phyloP scores from a whole-genome alignment of 345 rosid genomes.

The Litchi chinensis region DNA sequence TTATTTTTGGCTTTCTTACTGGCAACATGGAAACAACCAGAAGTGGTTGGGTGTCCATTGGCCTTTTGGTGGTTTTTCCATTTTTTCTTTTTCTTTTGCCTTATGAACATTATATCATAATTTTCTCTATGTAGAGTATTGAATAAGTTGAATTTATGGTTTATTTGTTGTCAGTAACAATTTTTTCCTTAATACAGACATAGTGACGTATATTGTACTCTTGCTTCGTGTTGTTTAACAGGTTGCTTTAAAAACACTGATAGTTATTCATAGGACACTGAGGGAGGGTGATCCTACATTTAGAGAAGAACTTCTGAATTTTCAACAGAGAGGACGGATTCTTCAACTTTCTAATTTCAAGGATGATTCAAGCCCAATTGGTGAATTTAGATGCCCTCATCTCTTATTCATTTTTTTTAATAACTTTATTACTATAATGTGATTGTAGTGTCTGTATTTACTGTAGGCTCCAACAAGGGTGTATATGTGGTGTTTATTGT shows the following conservation, averaged over 20 bases:
- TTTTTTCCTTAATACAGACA: neutral
- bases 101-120: neutral
- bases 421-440: constrained; percentile 7
- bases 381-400: constrained; percentile 32
- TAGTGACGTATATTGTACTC: neutral
- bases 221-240: constrained; percentile 24
- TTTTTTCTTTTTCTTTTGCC: neutral
- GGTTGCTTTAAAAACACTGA: constrained; percentile 92
- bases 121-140: neutral
- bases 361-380: constrained; percentile 98
- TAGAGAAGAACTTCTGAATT: constrained; percentile 82
- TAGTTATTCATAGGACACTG: constrained; percentile 84
- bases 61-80: constrained; percentile 1
- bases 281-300: constrained; percentile 98
- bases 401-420: neutral
- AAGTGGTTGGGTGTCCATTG: neutral
- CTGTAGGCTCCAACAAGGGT: neutral
- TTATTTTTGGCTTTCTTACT: neutral
- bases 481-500: neutral
- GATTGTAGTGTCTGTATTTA: neutral
- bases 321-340: constrained; percentile 81
- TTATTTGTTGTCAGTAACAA: neutral
- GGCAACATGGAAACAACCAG: neutral
- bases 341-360: constrained; percentile 93
- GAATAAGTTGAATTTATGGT: constrained; percentile 11